Conservation (phyloP, 1,284 basidiomycete genomes). For the Dichomitus squalens region DNA sequence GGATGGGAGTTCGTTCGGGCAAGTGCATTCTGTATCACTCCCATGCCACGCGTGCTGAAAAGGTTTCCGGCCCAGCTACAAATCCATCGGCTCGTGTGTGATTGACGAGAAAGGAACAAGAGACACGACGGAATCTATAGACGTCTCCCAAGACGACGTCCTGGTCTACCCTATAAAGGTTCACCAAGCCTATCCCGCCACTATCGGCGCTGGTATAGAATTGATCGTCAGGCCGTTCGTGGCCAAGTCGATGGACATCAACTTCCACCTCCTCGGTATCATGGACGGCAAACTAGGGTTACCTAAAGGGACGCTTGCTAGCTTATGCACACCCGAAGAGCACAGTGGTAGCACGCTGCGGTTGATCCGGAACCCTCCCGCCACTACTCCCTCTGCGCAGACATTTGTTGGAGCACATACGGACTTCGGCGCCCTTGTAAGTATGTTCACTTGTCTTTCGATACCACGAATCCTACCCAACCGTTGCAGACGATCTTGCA, state of each 20-base stretch:
- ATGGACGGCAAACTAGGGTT: slow-evolving; percentile 34
- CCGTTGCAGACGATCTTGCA: slow-evolving; percentile 56
- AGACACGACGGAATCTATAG: slow-evolving; percentile 36
- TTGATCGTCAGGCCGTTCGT: slow-evolving; percentile 33
- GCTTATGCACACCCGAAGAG: slow-evolving; percentile 8
- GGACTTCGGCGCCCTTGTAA: slow-evolving; percentile 36
- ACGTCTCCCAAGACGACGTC: slow-evolving; percentile 35
- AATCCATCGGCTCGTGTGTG: slow-evolving; percentile 32
- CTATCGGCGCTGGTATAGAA: slow-evolving; percentile 34
- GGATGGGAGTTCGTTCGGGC: slow-evolving; percentile 35
- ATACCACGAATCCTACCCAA: neutral
- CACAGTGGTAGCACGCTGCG: slow-evolving; percentile 24
- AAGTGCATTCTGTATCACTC: neutral
- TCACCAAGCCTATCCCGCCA: slow-evolving; percentile 34
- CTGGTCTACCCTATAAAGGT: slow-evolving; percentile 31
- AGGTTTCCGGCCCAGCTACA: slow-evolving; percentile 28
- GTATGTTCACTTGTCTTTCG: neutral
- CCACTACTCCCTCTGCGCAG: slow-evolving; percentile 13
- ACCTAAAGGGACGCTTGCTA: slow-evolving; percentile 15
- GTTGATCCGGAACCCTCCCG: slow-evolving; percentile 32
- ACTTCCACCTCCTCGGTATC: slow-evolving; percentile 32
- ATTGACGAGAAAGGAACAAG: slow-evolving; percentile 35
- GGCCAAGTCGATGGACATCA: slow-evolving; percentile 33
- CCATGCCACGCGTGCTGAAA: neutral
- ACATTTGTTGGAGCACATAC: slow-evolving; percentile 33